Evolutionary conservation across 805 yeast genomes (phyloP).

Genomic region (Ogataea pini): DNA sequence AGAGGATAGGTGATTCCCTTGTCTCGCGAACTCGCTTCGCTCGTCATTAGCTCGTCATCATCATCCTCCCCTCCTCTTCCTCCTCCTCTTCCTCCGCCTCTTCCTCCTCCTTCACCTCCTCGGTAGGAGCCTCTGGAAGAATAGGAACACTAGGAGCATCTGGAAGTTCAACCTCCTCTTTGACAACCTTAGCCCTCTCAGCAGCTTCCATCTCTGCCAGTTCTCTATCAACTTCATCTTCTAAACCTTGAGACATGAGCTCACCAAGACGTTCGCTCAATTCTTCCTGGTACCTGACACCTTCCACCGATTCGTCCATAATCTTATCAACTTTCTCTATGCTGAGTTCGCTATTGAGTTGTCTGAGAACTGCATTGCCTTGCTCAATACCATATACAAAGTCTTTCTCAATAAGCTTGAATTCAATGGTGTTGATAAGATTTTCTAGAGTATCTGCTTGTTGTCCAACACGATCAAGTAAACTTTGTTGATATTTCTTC

Average conservation of each 20-base stretch:
- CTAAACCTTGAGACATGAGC: conserved; percentile 46
- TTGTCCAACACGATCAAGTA: conserved; percentile 67
- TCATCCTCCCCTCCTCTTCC: background rate
- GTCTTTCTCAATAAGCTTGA: conserved; percentile 84
- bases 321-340: conserved; percentile 77
- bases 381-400: conserved; percentile 76
- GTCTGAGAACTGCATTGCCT: conserved; percentile 76
- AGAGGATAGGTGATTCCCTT: no score
- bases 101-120: conserved; percentile 19
- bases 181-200: conserved; percentile 27
- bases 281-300: conserved; percentile 75
- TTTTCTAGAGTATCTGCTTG: conserved; percentile 81
- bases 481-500: conserved; percentile 77
- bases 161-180: conserved; percentile 12
- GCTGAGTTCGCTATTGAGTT: conserved; percentile 76
- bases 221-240: conserved; percentile 68
- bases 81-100: conserved; percentile 23
- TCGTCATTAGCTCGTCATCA: background rate
- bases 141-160: conserved; percentile 20
- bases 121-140: conserved; percentile 35
- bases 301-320: conserved; percentile 83
- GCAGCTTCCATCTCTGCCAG: conserved; percentile 52
- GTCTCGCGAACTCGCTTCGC: background rate
- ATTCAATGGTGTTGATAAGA: conserved; percentile 79
- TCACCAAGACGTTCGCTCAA: conserved; percentile 54